phyloP scores from a whole-genome alignment of 176 grass and related monocot species.

The Oryza coarctata region DNA sequence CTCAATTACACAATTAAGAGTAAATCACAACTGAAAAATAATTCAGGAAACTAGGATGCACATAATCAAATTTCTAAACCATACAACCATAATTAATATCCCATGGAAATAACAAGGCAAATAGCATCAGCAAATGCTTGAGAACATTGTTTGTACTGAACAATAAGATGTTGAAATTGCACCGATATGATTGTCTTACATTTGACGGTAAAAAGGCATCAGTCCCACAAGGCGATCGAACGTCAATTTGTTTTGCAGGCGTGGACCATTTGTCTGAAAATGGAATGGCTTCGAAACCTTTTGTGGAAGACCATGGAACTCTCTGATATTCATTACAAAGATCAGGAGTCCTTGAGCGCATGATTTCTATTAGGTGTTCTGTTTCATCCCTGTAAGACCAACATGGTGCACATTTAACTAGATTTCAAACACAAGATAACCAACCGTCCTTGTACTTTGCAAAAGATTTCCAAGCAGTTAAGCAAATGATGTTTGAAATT shows the following conservation, averaged over 20 bases:
- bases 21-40: neutral
- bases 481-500: neutral
- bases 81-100: neutral
- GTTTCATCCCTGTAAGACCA: constrained; percentile 50
- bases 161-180: constrained; percentile 11
- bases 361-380: constrained; percentile 43
- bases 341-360: constrained; percentile 52
- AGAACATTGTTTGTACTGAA: constrained; percentile 4
- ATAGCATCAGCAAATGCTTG: neutral
- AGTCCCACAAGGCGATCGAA: constrained; percentile 19
- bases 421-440: constrained; percentile 8
- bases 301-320: constrained; percentile 13
- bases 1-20: neutral
- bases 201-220: constrained; percentile 23
- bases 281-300: constrained; percentile 35
- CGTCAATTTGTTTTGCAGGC: constrained; percentile 11
- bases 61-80: constrained; percentile 27
- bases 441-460: neutral
- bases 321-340: constrained; percentile 26
- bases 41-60: neutral
- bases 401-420: constrained; percentile 26
- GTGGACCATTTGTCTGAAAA: constrained; percentile 33
- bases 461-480: neutral
- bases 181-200: constrained; percentile 40
- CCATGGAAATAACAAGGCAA: constrained; percentile 15